Evolutionary conservation across 2,329 filamentous ascomycete species (phyloP), one percentile per base, ranked within the genome.

Genomic region (Exophiala mesophila): DNA sequence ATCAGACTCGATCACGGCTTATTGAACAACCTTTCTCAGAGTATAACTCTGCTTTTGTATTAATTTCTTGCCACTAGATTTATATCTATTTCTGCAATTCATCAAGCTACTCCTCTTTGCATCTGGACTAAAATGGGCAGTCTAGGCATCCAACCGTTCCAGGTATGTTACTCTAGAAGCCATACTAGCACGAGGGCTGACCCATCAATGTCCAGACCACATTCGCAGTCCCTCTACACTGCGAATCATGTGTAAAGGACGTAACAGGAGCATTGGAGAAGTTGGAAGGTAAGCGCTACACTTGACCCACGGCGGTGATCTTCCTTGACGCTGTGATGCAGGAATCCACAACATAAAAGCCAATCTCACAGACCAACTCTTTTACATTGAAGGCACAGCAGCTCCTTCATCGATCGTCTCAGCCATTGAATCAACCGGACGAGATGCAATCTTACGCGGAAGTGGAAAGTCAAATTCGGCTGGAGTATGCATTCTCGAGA

Each of bases 401-500:
- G 80, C 92, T 15, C 92, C 92, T 12, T 96, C 89, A 39, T 78
- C 83, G 33, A 94, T 97, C 52, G 88, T 96, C 20, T 73, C 82
- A 50, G 85, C 90, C 5, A 94, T 97, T 52, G 85, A 96, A 69
- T 74, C 76, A 32, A 96, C 89, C 7, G 92, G 92, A 39, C 80
- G 88, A 59, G 90, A 97, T 76, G 90, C 90, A 33, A 96, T 98
- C 59, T 70, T 98, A 44, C 83, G 92, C 55, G 92, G 92, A 41
- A 89, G 85, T 46, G 92, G 92, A 51, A 77, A 75, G 56, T 83
- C 87, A 60, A 83, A 96, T 67, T 87, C 87, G 89, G 86, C 88
- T 20, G 88, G 90, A 32, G 92, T 98, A 31, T 95, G 89, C 67
- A 97, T 98, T 59, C 79, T 98, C 47, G 92, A 98, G 71, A 94